Percentiles rank a stretch among this genome's conserved stretches.
Conservation (phyloP, 208 protist species). For the Trypanosoma caninum region DNA sequence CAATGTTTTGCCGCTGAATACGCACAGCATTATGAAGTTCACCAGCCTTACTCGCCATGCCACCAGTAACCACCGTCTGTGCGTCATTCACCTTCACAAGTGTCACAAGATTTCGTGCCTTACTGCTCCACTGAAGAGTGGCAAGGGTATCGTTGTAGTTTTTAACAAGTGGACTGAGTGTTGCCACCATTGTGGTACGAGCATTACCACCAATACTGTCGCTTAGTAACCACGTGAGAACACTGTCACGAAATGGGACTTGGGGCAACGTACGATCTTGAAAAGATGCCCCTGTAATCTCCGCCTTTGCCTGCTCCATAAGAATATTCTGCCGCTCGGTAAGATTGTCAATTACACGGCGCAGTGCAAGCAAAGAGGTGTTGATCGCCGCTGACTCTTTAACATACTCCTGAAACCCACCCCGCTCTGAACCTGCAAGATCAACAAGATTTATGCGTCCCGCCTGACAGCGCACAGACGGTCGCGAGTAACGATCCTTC, state of each 20-base stretch:
- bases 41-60: constrained; percentile 62
- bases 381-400: constrained; percentile 92
- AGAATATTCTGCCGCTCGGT: constrained; percentile 87
- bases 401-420: constrained; percentile 87
- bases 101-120: constrained; percentile 84
- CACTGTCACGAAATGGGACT: constrained; percentile 87
- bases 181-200: constrained; percentile 89
- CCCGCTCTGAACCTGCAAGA: constrained; percentile 87
- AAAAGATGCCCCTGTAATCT: constrained; percentile 63
- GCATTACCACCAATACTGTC: constrained; percentile 92
- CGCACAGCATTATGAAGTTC: constrained; percentile 70
- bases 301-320: constrained; percentile 80
- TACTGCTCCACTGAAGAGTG: constrained; percentile 91
- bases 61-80: constrained; percentile 65
- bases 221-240: constrained; percentile 88
- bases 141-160: constrained; percentile 87
- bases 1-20: constrained; percentile 83
- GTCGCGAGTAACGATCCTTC: constrained; percentile 66
- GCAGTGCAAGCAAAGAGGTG: constrained; percentile 82
- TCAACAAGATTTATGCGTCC: constrained; percentile 90
- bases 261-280: constrained; percentile 77
- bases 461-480: constrained; percentile 56
- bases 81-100: constrained; percentile 85
- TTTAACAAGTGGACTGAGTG: constrained; percentile 84
- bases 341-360: constrained; percentile 85